Evolutionary conservation across 345 rosid species (phyloP).

Genomic region (Salix udensis): DNA sequence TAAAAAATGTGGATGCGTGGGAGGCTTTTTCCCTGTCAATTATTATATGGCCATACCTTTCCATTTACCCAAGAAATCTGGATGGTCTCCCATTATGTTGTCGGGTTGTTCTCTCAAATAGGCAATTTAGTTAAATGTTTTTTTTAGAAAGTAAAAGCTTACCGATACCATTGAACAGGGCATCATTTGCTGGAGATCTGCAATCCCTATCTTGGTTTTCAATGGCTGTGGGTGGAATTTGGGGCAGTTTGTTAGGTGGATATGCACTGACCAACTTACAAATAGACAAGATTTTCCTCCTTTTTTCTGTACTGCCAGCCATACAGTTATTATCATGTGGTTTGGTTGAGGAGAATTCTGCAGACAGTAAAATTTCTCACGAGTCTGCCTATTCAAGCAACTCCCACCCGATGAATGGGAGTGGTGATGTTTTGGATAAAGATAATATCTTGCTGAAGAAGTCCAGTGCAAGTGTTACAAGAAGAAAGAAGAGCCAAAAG

Average conservation of each 20-base stretch:
- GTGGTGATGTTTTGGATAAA: constrained; percentile 28
- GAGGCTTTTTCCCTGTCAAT: neutral
- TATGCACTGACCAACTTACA: constrained; percentile 63
- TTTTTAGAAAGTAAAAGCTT: neutral
- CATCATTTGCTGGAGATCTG: constrained; percentile 91
- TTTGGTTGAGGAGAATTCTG: constrained; percentile 57
- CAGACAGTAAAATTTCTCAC: constrained; percentile 22
- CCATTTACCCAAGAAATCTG: neutral
- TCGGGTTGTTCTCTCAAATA: neutral
- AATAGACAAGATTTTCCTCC: constrained; percentile 72
- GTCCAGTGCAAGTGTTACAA: constrained; percentile 34
- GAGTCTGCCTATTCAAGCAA: constrained; percentile 29
- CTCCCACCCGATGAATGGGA: constrained; percentile 41
- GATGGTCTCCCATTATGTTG: neutral
- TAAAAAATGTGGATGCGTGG: neutral
- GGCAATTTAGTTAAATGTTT: neutral
- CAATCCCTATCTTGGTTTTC: constrained; percentile 89
- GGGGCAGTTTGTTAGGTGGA: constrained; percentile 89
- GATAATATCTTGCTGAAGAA: constrained; percentile 36
- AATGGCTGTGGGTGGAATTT: constrained; percentile 91
- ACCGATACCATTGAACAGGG: constrained; percentile 41
- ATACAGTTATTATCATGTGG: constrained; percentile 73
- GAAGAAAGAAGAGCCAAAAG: constrained; percentile 74
- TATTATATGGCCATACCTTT: neutral
- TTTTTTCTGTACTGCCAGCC: constrained; percentile 66